Conservation (phyloP, 2,329 filamentous ascomycete species). For the Colletotrichum plurivorum region DNA sequence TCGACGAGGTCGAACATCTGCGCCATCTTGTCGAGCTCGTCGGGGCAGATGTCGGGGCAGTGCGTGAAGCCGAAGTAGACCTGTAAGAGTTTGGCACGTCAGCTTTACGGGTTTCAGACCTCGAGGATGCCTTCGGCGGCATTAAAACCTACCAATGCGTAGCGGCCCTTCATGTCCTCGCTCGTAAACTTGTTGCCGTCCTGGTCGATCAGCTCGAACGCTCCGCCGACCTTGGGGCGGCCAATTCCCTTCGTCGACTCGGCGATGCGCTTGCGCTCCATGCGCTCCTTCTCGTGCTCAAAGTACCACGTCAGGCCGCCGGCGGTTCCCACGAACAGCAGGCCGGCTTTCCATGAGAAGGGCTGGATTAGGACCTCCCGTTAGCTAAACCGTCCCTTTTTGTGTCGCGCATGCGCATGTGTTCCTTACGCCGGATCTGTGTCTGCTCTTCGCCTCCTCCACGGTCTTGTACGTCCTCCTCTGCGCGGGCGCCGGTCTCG, state of each 20-base stretch:
- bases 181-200: constrained; percentile 84
- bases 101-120: not conserved
- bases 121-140: not conserved
- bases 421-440: constrained; percentile 66
- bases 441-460: constrained; percentile 71
- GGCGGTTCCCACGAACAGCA: constrained; percentile 87
- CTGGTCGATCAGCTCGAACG: constrained; percentile 86
- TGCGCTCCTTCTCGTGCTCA: constrained; percentile 90
- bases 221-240: constrained; percentile 91
- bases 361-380: constrained; percentile 66
- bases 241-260: constrained; percentile 95
- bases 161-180: constrained; percentile 87
- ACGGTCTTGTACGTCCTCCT: constrained; percentile 66
- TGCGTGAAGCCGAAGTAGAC: constrained; percentile 99
- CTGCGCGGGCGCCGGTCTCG: constrained; percentile 53
- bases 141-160: constrained; percentile 74
- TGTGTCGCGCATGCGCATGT: not conserved
- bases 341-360: constrained; percentile 92
- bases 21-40: constrained; percentile 99
- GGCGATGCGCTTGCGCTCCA: constrained; percentile 89
- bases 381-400: constrained; percentile 21
- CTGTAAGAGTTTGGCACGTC: constrained; percentile 58
- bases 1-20: constrained; percentile 85
- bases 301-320: constrained; percentile 89
- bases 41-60: constrained; percentile 98